These are phyloP conservation scores for Schizochytrium sp. DNA, from an alignment of 108 stramenopile genomes.

Conservation along the genomic window DNA sequence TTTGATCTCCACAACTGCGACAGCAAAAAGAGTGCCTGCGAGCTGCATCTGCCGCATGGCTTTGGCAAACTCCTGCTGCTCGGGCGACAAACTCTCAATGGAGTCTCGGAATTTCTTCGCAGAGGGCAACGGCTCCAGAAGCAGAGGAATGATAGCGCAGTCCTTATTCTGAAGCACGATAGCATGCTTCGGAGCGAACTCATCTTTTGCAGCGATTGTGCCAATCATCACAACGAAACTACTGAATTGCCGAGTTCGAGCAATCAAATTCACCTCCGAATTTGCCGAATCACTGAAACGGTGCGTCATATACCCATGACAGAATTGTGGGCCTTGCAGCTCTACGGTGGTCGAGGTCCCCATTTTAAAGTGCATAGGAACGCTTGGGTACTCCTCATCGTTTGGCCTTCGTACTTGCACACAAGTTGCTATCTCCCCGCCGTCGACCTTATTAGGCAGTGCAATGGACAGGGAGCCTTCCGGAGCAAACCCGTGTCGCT, in stretches of 20 bases:
- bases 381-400: neutral
- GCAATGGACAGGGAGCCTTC: conserved; percentile 76
- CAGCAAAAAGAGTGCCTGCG: conserved; percentile 83
- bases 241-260: conserved; percentile 84
- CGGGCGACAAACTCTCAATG: conserved; percentile 83
- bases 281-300: conserved; percentile 67
- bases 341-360: conserved; percentile 74
- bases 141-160: conserved; percentile 83
- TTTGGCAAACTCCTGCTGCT: conserved; percentile 84
- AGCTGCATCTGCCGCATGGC: conserved; percentile 86
- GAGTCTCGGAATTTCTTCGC: conserved; percentile 90
- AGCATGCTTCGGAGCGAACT: conserved; percentile 84
- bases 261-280: conserved; percentile 70
- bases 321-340: conserved; percentile 75
- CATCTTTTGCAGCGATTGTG: conserved; percentile 76
- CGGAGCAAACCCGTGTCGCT: conserved; percentile 78
- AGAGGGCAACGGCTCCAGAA: conserved; percentile 82
- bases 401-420: conserved; percentile 61
- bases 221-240: conserved; percentile 83
- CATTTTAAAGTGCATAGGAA: conserved; percentile 70
- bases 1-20: conserved; percentile 85
- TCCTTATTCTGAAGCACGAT: conserved; percentile 89
- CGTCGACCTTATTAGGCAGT: conserved; percentile 57
- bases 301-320: conserved; percentile 82
- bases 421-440: conserved; percentile 74